phyloP scores from a whole-genome alignment of 306 rosid genomes.

The Calophaca sinica region DNA sequence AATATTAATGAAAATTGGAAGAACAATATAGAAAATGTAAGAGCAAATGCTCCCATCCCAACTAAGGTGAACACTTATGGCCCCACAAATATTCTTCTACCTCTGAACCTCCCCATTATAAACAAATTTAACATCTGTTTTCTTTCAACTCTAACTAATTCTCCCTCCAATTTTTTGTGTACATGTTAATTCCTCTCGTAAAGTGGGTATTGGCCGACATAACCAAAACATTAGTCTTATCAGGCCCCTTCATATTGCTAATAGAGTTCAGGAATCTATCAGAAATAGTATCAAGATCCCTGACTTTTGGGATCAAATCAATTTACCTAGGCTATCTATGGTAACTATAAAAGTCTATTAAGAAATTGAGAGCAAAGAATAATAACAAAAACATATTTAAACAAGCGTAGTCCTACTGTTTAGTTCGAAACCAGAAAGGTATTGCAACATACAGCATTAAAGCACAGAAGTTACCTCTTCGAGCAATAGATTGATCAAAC shows the following conservation, averaged over 20 bases:
- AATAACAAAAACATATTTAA: conserved; percentile 24
- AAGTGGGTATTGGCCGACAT: background rate
- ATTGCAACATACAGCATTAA: conserved; percentile 31
- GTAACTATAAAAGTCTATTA: background rate
- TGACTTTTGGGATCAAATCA: background rate
- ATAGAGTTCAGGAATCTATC: background rate
- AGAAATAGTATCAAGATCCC: background rate
- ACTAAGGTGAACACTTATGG: too few species aligned
- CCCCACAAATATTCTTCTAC: background rate
- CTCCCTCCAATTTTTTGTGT: background rate
- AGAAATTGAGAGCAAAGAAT: background rate
- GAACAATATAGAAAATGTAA: too few species aligned
- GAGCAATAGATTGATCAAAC: conserved; percentile 83
- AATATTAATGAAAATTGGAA: too few species aligned
- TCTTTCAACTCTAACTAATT: background rate
- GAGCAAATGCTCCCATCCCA: too few species aligned
- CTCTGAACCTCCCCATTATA: background rate
- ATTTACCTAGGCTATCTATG: background rate
- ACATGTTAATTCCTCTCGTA: background rate
- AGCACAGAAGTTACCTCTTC: conserved; percentile 67
- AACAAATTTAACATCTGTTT: background rate
- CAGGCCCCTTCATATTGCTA: background rate
- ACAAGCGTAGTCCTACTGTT: conserved; percentile 30
- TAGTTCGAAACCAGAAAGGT: conserved; percentile 41
- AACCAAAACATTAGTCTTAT: background rate